A percentile compares a stretch with the other conserved stretches of the same genome.
phyloP scores from a whole-genome alignment of 129 eudicot genomes.

The Artemisia argyi region DNA sequence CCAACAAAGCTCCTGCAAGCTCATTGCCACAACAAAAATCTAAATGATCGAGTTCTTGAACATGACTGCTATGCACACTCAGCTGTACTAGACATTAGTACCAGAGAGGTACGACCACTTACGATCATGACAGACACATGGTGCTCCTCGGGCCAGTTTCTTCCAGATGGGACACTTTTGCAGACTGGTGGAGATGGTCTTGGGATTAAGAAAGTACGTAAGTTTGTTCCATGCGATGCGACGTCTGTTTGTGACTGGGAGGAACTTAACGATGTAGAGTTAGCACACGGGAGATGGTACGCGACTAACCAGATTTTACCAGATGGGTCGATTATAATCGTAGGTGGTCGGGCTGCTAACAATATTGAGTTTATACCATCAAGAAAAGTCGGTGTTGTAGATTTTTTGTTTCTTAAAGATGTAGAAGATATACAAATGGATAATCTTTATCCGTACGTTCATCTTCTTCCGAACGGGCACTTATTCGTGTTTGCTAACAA shows the following conservation, averaged over 20 bases:
- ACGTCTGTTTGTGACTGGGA: slow-evolving; percentile 53
- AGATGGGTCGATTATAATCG: slow-evolving; percentile 58
- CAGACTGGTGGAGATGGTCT: slow-evolving; percentile 83
- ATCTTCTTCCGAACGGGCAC: slow-evolving; percentile 64
- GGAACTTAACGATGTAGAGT: slow-evolving; percentile 50
- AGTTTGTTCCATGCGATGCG: slow-evolving; percentile 52
- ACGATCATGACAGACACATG: slow-evolving; percentile 76
- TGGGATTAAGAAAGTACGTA: slow-evolving; percentile 54
- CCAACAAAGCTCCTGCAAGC: slow-evolving; percentile 42
- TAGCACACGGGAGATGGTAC: slow-evolving; percentile 73
- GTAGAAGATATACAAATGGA: slow-evolving; percentile 61
- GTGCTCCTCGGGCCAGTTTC: slow-evolving; percentile 93
- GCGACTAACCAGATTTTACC: slow-evolving; percentile 72
- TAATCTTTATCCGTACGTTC: slow-evolving; percentile 76
- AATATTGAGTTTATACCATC: slow-evolving; percentile 66
- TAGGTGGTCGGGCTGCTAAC: slow-evolving; percentile 55
- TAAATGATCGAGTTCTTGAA: background rate
- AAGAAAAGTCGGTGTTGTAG: slow-evolving; percentile 32
- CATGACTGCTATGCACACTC: too few relatives aligned
- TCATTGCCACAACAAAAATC: slow-evolving; percentile 37
- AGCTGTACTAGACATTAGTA: too few relatives aligned
- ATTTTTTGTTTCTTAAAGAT: slow-evolving; percentile 48
- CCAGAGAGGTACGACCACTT: slow-evolving; percentile 40
- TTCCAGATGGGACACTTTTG: slow-evolving; percentile 85
- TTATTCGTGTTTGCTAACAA: slow-evolving; percentile 76